Evolutionary conservation across 352 stramenopile genomes (phyloP).

Genomic region (Globisporangium echinulatum): DNA sequence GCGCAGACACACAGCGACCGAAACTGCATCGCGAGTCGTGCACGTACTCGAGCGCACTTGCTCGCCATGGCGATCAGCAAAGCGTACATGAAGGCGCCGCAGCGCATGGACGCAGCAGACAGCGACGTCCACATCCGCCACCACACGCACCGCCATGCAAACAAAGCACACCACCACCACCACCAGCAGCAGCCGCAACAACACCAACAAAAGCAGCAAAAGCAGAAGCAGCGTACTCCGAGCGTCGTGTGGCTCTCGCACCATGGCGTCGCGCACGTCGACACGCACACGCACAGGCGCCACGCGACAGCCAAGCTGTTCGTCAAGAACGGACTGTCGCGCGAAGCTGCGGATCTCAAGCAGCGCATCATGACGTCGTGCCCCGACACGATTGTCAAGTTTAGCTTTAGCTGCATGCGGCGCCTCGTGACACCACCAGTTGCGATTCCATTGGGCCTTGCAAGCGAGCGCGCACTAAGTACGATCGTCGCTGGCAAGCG

Average conservation of each 20-base stretch:
- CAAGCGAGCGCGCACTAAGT: constrained; percentile 17
- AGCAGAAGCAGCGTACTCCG: background rate
- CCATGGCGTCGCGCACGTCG: constrained; percentile 20
- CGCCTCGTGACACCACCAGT: constrained; percentile 48
- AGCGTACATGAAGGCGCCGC: constrained; percentile 5
- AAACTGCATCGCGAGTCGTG: background rate
- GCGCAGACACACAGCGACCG: background rate
- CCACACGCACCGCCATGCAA: constrained; percentile 6
- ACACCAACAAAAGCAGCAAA: background rate
- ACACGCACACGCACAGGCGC: constrained; percentile 1
- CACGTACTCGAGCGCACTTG: background rate
- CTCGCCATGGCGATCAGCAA: constrained; percentile 13
- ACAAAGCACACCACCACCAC: constrained; percentile 4
- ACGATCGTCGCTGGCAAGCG: constrained; percentile 49
- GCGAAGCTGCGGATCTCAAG: constrained; percentile 51
- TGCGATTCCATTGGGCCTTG: constrained; percentile 33
- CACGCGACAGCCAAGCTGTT: constrained; percentile 15
- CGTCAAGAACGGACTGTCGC: constrained; percentile 19
- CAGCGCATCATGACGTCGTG: constrained; percentile 40
- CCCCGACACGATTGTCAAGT: constrained; percentile 37
- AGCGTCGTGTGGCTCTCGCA: constrained; percentile 27
- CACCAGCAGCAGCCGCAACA: constrained; percentile 14
- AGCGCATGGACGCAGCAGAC: constrained; percentile 5
- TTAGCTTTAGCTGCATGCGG: constrained; percentile 57
- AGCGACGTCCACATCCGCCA: background rate